Evolutionary conservation across 1,284 basidiomycete genomes (phyloP).

Genomic region (Neonothopanus nambi): DNA sequence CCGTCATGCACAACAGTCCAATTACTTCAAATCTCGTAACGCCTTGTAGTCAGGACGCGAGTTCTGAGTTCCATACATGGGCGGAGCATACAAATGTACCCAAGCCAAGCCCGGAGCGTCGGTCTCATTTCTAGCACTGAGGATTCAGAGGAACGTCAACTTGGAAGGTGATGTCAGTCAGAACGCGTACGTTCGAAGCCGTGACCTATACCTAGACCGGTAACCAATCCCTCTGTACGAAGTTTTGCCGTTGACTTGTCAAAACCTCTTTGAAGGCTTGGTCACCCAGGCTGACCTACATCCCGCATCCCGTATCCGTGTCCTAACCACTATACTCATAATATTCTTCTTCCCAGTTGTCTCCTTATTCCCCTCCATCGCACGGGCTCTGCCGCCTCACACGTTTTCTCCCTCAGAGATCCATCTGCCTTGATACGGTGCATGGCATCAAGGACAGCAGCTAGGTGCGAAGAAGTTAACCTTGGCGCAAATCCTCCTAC

Average conservation of each 20-base stretch:
- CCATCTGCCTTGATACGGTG: no score
- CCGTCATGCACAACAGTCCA: conserved; percentile 49
- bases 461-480: no score
- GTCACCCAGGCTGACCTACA: no score
- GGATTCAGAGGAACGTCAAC: conserved; percentile 53
- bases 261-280: no score
- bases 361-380: conserved; percentile 37
- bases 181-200: no score
- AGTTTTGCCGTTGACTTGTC: no score
- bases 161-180: conserved; percentile 18
- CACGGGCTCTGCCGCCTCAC: no score
- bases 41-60: conserved; percentile 45
- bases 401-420: no score
- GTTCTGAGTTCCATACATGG: conserved; percentile 35
- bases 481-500: no score
- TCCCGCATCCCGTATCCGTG: conserved; percentile 29
- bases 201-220: no score
- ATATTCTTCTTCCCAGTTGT: conserved; percentile 43
- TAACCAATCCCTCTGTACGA: no score
- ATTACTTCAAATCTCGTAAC: conserved; percentile 44
- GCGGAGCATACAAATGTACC: conserved; percentile 33
- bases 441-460: no score
- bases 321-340: conserved; percentile 49
- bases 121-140: conserved; percentile 38
- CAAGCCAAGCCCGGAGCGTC: conserved; percentile 37